Conservation (phyloP, 2,329 filamentous ascomycete genomes). For the Arthrobotrys sphaeroides region DNA sequence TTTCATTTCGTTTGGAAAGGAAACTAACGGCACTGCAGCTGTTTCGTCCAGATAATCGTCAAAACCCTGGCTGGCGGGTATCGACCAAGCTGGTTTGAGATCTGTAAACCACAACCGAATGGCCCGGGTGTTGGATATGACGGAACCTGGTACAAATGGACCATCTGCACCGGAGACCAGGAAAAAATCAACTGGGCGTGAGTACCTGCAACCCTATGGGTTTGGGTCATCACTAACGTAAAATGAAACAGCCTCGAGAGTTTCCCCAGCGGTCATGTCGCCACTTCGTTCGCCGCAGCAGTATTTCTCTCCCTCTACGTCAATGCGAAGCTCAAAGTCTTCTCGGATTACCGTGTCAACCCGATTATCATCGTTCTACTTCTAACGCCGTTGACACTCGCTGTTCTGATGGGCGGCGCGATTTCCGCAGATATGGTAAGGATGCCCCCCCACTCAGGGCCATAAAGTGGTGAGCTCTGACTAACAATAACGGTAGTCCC, state of each 20-base stretch:
- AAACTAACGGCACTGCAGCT: constrained; percentile 10
- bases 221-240: not conserved
- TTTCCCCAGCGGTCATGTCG: constrained; percentile 49
- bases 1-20: not conserved
- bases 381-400: constrained; percentile 29
- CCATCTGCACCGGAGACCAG: constrained; percentile 36
- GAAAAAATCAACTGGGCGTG: constrained; percentile 44
- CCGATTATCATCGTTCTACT: constrained; percentile 40
- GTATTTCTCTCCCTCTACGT: constrained; percentile 43
- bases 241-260: constrained; percentile 20
- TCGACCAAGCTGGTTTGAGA: constrained; percentile 28
- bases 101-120: constrained; percentile 28
- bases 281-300: constrained; percentile 35
- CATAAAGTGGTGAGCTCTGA: too few relatives aligned
- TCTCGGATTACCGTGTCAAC: constrained; percentile 32
- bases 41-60: constrained; percentile 39
- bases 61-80: constrained; percentile 38
- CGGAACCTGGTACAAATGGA: constrained; percentile 46
- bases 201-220: not conserved
- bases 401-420: constrained; percentile 40
- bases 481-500: constrained; percentile 24
- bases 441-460: too few relatives aligned
- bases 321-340: constrained; percentile 45
- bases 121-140: constrained; percentile 25
- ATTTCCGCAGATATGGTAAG: constrained; percentile 47